These are phyloP conservation scores for Dactylellina leptospora DNA, from an alignment of 2,329 filamentous ascomycete species.

Conservation along the genomic window DNA sequence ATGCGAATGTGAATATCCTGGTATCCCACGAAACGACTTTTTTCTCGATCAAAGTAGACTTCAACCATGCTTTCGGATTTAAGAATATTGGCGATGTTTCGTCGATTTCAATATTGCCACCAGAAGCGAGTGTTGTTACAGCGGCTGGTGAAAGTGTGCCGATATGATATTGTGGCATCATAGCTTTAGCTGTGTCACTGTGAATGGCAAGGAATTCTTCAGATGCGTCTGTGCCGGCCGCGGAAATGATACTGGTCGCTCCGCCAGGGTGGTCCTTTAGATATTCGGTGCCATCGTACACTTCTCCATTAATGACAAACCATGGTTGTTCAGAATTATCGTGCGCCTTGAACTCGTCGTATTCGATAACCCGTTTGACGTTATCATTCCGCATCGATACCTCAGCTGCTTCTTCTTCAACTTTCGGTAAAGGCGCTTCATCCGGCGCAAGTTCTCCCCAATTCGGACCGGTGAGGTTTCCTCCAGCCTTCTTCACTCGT, in stretches of 20 bases:
- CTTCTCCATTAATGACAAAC: slow-evolving; percentile 88
- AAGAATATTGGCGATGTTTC: slow-evolving; percentile 71
- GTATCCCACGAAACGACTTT: slow-evolving; percentile 78
- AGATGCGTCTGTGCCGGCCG: slow-evolving; percentile 80
- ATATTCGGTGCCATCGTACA: slow-evolving; percentile 85
- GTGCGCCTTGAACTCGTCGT: slow-evolving; percentile 77
- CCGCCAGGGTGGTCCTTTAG: slow-evolving; percentile 85
- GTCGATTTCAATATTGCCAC: slow-evolving; percentile 59
- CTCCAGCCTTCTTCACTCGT: slow-evolving; percentile 80
- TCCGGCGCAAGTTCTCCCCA: slow-evolving; percentile 78
- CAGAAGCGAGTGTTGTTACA: slow-evolving; percentile 65
- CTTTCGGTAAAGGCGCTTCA: slow-evolving; percentile 69
- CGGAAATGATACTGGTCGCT: slow-evolving; percentile 81
- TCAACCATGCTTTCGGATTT: slow-evolving; percentile 76
- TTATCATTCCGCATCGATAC: slow-evolving; percentile 76
- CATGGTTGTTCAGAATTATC: slow-evolving; percentile 74
- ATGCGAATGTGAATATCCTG: slow-evolving; percentile 79
- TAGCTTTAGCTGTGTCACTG: slow-evolving; percentile 87
- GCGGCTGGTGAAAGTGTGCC: slow-evolving; percentile 75
- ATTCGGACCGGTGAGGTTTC: slow-evolving; percentile 79
- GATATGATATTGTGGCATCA: slow-evolving; percentile 88
- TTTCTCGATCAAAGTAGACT: slow-evolving; percentile 74
- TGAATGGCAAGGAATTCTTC: slow-evolving; percentile 95
- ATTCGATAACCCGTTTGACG: slow-evolving; percentile 70
- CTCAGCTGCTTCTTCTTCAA: slow-evolving; percentile 60